Conservation (phyloP, 202 grass and related monocot species). For the Musa balbisiana region DNA sequence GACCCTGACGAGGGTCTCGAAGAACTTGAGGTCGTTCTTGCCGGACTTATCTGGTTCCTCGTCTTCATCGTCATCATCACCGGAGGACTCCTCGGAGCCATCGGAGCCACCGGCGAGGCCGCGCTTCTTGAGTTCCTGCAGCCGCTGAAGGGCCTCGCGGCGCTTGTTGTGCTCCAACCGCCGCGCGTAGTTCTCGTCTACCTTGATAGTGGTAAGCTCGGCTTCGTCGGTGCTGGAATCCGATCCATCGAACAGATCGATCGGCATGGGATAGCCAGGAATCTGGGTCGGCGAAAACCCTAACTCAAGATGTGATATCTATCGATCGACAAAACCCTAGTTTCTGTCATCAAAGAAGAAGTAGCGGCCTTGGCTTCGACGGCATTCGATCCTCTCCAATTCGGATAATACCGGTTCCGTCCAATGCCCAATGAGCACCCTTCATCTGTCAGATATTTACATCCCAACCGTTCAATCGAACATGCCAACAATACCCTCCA, state of each 20-base stretch:
- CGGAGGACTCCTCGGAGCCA: slow-evolving; percentile 10
- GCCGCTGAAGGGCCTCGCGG: slow-evolving; percentile 55
- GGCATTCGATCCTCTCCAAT: not conserved
- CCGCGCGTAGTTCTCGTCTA: slow-evolving; percentile 60
- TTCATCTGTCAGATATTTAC: not conserved
- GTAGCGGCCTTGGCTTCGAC: no score
- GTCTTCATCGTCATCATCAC: slow-evolving; percentile 24
- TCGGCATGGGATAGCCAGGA: slow-evolving; percentile 1
- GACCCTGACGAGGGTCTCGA: slow-evolving; percentile 60
- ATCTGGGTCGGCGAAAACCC: not conserved
- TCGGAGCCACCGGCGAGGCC: slow-evolving; percentile 24
- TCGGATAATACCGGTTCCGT: not conserved
- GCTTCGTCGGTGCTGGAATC: slow-evolving; percentile 26
- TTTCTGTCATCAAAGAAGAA: not conserved
- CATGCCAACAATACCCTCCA: no score
- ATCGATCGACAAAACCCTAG: not conserved
- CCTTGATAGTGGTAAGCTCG: slow-evolving; percentile 50
- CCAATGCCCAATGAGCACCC: not conserved
- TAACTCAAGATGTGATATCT: not conserved
- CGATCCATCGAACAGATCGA: slow-evolving; percentile 36
- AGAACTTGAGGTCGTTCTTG: slow-evolving; percentile 38
- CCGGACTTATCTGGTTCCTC: slow-evolving; percentile 23
- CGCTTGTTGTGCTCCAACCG: slow-evolving; percentile 78
- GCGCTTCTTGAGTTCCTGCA: slow-evolving; percentile 52
- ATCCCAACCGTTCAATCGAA: not conserved